Evolutionary conservation across 176 grass and related monocot species (phyloP).

Genomic region (Oryza meyeriana): DNA sequence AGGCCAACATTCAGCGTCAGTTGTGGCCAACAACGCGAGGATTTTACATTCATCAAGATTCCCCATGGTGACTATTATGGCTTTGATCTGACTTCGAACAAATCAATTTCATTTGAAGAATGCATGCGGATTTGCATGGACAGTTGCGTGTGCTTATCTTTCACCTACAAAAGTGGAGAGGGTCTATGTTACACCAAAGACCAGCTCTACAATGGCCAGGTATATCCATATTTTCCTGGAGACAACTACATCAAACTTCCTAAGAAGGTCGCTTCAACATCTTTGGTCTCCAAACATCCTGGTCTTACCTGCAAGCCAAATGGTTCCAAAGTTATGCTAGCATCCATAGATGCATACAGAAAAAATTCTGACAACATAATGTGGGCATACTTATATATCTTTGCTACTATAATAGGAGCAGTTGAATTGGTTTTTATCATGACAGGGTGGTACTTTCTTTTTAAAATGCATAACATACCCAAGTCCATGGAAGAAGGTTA

Average conservation of each 20-base stretch:
- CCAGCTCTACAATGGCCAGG: constrained; percentile 62
- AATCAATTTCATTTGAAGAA: constrained; percentile 39
- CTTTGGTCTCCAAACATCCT: constrained; percentile 14
- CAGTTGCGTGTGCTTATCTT: constrained; percentile 50
- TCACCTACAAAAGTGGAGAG: constrained; percentile 53
- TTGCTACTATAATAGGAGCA: constrained; percentile 44
- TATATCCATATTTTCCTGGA: constrained; percentile 47
- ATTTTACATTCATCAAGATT: constrained; percentile 47
- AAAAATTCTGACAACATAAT: constrained; percentile 36
- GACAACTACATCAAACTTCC: constrained; percentile 66
- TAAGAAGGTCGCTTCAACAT: constrained; percentile 27
- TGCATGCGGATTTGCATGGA: constrained; percentile 46
- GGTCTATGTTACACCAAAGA: constrained; percentile 64
- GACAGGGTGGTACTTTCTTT: constrained; percentile 71
- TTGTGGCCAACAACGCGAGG: constrained; percentile 8
- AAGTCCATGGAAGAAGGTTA: constrained; percentile 66
- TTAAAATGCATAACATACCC: constrained; percentile 44
- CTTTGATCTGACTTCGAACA: constrained; percentile 44
- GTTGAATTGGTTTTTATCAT: constrained; percentile 58
- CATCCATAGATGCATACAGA: constrained; percentile 23
- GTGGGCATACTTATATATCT: constrained; percentile 67
- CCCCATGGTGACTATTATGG: constrained; percentile 63
- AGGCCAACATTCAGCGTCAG: constrained; percentile 38
- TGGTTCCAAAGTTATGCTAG: constrained; percentile 12
- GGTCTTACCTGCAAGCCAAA: constrained; percentile 43